A percentile compares a stretch with the other conserved stretches of the same genome.
These are phyloP conservation scores for Tricharina praecox DNA, from an alignment of 495 filamentous ascomycete genomes.

Conservation along the genomic window DNA sequence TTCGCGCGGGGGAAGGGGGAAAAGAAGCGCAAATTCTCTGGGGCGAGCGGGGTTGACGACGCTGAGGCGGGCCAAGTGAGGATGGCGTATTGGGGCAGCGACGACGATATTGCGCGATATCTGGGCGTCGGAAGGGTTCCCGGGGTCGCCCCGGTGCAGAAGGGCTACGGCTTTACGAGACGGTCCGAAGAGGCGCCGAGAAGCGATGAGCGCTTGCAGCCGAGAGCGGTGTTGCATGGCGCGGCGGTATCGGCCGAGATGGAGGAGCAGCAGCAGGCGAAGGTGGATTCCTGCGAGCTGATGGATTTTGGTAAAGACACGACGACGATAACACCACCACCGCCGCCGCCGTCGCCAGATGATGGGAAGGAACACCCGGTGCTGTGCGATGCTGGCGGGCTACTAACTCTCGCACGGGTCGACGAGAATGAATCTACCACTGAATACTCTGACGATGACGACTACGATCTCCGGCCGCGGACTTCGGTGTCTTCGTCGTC, in stretches of 20 bases:
- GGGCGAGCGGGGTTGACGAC: conserved; percentile 32
- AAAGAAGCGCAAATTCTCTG: conserved; percentile 55
- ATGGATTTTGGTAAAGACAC: no score
- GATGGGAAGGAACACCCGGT: background rate
- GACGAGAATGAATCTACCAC: no score
- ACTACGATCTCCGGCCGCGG: background rate
- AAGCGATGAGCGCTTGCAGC: background rate
- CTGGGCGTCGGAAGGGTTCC: conserved; percentile 34
- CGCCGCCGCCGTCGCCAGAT: background rate
- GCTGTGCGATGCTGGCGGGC: conserved; percentile 12
- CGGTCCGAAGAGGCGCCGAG: background rate
- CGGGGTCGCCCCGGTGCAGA: conserved; percentile 28
- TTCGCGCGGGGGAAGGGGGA: conserved; percentile 63
- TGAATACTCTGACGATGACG: background rate
- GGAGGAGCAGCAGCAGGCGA: background rate
- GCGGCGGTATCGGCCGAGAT: background rate
- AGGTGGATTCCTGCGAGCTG: background rate
- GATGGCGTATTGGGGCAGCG: conserved; percentile 56
- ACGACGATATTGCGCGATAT: conserved; percentile 60
- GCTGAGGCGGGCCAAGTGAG: conserved; percentile 34
- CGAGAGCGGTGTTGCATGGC: background rate
- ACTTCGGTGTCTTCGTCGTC: background rate
- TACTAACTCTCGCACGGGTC: no score
- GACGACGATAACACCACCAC: background rate
- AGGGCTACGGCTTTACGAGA: conserved; percentile 11